These are phyloP conservation scores for Gracilaria domingensis DNA, from an alignment of 23 red algal species.

Conservation along the genomic window DNA sequence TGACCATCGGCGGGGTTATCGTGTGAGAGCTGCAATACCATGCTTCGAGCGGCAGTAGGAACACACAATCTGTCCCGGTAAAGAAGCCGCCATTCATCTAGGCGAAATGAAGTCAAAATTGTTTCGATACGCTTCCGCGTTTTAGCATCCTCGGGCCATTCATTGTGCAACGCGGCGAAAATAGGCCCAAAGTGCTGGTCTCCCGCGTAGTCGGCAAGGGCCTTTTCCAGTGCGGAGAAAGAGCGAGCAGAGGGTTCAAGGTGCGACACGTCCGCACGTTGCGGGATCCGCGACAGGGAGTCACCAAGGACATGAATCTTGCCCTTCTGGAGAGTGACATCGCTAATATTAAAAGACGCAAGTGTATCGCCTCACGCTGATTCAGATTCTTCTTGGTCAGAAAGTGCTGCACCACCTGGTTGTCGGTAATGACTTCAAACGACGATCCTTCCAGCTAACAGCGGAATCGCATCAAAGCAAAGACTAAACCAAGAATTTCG, in stretches of 20 bases:
- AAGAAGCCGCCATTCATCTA: neutral
- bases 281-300: neutral
- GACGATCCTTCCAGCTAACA: neutral
- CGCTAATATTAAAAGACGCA: neutral
- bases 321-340: neutral
- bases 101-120: neutral
- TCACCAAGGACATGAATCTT: slow-evolving; percentile 38
- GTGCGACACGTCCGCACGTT: neutral
- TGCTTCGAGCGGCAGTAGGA: neutral
- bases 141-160: slow-evolving; percentile 3
- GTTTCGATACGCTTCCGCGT: neutral
- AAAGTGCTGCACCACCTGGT: slow-evolving; percentile 8
- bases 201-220: neutral
- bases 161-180: neutral
- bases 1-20: neutral
- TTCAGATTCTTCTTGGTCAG: too few species aligned
- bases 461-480: neutral
- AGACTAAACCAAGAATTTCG: neutral
- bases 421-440: slow-evolving; percentile 24
- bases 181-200: slow-evolving; percentile 33
- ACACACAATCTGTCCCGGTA: slow-evolving; percentile 25
- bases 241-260: neutral
- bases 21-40: neutral
- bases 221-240: neutral
- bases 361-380: neutral